Evolutionary conservation across 768 basidiomycete species (phyloP), one percentile per base, ranked within the genome.

Genomic region (Suillus bovinus): DNA sequence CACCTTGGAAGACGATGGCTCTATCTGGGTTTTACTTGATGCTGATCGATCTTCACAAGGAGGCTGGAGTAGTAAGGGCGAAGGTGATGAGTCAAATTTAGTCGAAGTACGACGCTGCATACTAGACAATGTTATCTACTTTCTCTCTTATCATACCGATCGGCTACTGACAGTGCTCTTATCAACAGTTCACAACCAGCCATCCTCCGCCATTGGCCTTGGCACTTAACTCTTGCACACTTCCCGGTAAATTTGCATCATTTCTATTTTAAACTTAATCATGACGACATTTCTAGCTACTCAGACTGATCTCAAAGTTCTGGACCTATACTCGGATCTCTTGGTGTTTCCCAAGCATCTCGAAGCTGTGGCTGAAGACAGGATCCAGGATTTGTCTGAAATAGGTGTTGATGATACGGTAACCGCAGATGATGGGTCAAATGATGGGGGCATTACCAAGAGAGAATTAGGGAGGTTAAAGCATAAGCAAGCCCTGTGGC

Each of bases 261-360:
- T 38, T 59, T 17, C 46, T 7, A 33, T 24, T 58, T 10, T 16
- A 57, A n/a, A 46, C 31, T 56, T 58, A 47, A 64, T 27, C 42
- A 0, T 64, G 20, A 11, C 52, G 14, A 20, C 10, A 56, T 36
- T 44, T 57, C n/a, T 68, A 89, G 87, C 86, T 6, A 78, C 80
- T 0, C 59, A 69, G 4, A 78, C 78, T 10, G 84, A 86, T 17
- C 69, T 88, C 5, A 77, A 82, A 59, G 69, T 73, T 4, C 76
- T 91, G 1, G 86, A 89, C 58, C 74, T 91, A 3, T 93, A 93
- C 67, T 74, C 77, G 2, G 77, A 80, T 56, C 77, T 91, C 33
- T 73, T 77, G 0, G 78, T 81, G 24, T 75, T 91, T 63, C 89
- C 90, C 4, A 91, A 91, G 69, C 79, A 81, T 61, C 71, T 77